Evolutionary conservation across 2,329 filamentous ascomycete genomes (phyloP).

Genomic region (Boeremia exigua): DNA sequence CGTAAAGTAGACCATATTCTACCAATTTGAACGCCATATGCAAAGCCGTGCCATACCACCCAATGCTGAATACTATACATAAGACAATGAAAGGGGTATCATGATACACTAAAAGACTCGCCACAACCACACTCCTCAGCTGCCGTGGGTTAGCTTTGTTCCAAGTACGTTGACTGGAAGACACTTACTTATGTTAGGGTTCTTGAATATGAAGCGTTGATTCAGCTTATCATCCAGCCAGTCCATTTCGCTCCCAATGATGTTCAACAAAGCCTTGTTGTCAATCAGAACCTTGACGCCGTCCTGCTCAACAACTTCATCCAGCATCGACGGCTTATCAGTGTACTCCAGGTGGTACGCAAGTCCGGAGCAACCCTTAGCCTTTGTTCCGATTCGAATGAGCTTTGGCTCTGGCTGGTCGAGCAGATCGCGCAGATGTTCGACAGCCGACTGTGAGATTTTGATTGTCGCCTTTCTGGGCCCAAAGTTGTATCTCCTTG

Average conservation of each 20-base stretch:
- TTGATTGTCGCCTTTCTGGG: constrained; percentile 91
- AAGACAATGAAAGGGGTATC: constrained; percentile 29
- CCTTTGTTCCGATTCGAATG: constrained; percentile 92
- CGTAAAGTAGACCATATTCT: background rate
- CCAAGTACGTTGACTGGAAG: background rate
- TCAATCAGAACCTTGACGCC: constrained; percentile 96
- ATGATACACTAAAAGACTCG: constrained; percentile 79
- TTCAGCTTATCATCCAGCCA: constrained; percentile 97
- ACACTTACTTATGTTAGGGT: constrained; percentile 95
- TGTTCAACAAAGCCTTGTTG: constrained; percentile 96
- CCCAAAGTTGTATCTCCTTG: constrained; percentile 70
- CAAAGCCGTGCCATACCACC: constrained; percentile 25
- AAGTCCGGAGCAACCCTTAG: constrained; percentile 90
- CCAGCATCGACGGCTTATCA: constrained; percentile 84
- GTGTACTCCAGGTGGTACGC: constrained; percentile 96
- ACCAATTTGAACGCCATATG: constrained; percentile 23
- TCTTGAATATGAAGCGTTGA: constrained; percentile 90
- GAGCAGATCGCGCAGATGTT: constrained; percentile 77
- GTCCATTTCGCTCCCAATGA: constrained; percentile 99
- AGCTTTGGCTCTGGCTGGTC: constrained; percentile 88
- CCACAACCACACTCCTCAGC: constrained; percentile 96
- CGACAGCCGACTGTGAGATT: constrained; percentile 78
- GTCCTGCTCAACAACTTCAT: constrained; percentile 93
- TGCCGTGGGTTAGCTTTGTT: constrained; percentile 51
- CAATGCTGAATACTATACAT: constrained; percentile 37